Base-by-base conservation (phyloP, 768 basidiomycete genomes). In the Paxillus ammoniavirescens region DNA sequence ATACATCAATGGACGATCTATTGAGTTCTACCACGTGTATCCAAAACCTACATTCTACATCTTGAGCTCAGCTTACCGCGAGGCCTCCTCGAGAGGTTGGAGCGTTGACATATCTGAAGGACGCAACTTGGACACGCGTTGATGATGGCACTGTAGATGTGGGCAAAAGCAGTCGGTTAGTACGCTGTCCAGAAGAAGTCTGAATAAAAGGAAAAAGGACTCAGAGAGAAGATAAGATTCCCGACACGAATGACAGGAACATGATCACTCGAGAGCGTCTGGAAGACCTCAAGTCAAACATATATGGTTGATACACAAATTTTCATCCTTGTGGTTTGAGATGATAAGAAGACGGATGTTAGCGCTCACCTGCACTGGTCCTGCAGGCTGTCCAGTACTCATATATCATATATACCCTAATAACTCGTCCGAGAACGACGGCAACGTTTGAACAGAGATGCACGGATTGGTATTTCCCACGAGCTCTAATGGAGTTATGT, bases 151-250 rank as follows among this genome's bases (percentile, higher is more conserved):
- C 50, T 15, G 47, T 37, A 26, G 26, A 43, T 47, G 10, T 45
- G 13, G 26, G 17, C 6, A 9, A 52, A 23, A 41, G 45, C 31
- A 42, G 46, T 18, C 13, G 7, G 56, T 67, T 59, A 69, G 45
- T 40, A 51, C 21, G 30, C 47, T 45, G 42, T 26, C 17, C 13
- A 13, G 15, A 41, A 50, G 28, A 6, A 15, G 18, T 9, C n/a
- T 41, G 48, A 35, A 44, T 1, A 42, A 30, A 30, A 2, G 35
- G 36, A 15, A n/a, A 38, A 42, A 53, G 10, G 31, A 50, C 33
- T 70, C 69, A 72, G 70, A 72, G 70, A 70, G 69, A 70, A 70
- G 69, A 70, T 70, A 51, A 6, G 5, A 12, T 58, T 60, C 62
- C 61, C 30, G 57, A 49, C 52, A n/a, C 12, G 6, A 8, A 14